Percentiles rank a stretch among this genome's conserved stretches.
Conservation (phyloP, 2,329 filamentous ascomycete genomes). For the Colletotrichum melonis region DNA sequence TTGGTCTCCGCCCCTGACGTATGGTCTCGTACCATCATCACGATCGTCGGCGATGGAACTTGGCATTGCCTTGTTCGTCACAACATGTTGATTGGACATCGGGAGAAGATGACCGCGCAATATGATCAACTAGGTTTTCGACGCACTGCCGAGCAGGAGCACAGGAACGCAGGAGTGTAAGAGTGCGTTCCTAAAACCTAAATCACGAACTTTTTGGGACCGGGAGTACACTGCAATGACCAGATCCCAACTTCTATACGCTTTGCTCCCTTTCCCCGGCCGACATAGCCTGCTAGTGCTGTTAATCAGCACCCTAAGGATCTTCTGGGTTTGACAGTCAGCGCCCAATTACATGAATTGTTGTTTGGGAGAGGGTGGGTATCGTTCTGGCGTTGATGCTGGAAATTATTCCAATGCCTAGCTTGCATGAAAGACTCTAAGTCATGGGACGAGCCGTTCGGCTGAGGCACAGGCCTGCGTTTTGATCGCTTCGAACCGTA, state of each 20-base stretch:
- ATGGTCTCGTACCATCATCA: neutral
- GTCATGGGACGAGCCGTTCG: constrained; percentile 30
- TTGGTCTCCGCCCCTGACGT: neutral
- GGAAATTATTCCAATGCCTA: neutral
- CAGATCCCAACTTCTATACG: neutral
- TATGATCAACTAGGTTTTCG: constrained; percentile 12
- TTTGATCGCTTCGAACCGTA: constrained; percentile 12
- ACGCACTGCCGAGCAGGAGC: neutral
- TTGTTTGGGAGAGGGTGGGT: neutral
- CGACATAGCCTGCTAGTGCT: neutral
- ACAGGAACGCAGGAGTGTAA: constrained; percentile 3
- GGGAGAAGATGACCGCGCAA: constrained; percentile 1
- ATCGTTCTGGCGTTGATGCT: neutral
- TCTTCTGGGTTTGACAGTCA: neutral
- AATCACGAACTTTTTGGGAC: neutral
- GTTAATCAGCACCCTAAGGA: constrained; percentile 2
- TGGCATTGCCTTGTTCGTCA: neutral
- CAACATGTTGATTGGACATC: neutral
- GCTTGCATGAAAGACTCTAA: neutral
- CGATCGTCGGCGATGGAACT: neutral
- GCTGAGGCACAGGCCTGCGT: constrained; percentile 7
- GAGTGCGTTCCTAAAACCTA: constrained; percentile 1
- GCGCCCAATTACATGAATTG: constrained; percentile 1
- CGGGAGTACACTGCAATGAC: neutral
- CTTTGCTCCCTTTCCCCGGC: neutral